Percentiles rank a stretch among this genome's conserved stretches.
Evolutionary conservation across 805 yeast species (phyloP).

Genomic region (Ogataea haglerorum): DNA sequence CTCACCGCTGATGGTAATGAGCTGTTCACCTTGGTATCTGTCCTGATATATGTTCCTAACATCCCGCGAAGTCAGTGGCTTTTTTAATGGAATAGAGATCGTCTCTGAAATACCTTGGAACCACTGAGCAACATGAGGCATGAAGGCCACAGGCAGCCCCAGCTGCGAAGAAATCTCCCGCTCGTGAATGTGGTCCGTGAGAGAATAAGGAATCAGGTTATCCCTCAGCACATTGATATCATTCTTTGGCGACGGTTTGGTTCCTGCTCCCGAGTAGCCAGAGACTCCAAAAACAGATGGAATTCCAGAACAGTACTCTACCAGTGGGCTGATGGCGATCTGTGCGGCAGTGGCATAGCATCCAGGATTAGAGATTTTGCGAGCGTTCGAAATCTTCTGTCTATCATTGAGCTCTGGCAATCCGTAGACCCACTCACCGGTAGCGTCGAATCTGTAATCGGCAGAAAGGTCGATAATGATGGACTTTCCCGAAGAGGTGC

Average conservation of each 20-base stretch:
- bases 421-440: constrained; percentile 91
- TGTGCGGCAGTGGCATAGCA: constrained; percentile 99
- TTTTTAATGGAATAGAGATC: constrained; percentile 80
- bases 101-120: constrained; percentile 97
- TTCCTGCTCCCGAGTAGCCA: constrained; percentile 99
- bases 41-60: constrained; percentile 83
- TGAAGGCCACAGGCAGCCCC: constrained; percentile 78
- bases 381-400: constrained; percentile 59
- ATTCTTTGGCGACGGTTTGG: constrained; percentile 96
- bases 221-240: constrained; percentile 70
- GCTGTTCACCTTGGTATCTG: constrained; percentile 79
- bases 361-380: constrained; percentile 93
- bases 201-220: constrained; percentile 90
- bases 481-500: constrained; percentile 57
- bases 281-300: constrained; percentile 94
- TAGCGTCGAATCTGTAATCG: constrained; percentile 88
- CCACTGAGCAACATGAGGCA: constrained; percentile 99
- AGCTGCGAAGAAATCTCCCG: constrained; percentile 82
- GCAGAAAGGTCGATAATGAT: constrained; percentile 93
- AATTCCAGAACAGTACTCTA: constrained; percentile 60
- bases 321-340: constrained; percentile 82
- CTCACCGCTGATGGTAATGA: constrained; percentile 83
- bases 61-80: constrained; percentile 72
- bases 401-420: constrained; percentile 88
- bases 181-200: constrained; percentile 97